Evolutionary conservation across 1,284 basidiomycete species (phyloP).

Genomic region (Schizophyllum commune): DNA sequence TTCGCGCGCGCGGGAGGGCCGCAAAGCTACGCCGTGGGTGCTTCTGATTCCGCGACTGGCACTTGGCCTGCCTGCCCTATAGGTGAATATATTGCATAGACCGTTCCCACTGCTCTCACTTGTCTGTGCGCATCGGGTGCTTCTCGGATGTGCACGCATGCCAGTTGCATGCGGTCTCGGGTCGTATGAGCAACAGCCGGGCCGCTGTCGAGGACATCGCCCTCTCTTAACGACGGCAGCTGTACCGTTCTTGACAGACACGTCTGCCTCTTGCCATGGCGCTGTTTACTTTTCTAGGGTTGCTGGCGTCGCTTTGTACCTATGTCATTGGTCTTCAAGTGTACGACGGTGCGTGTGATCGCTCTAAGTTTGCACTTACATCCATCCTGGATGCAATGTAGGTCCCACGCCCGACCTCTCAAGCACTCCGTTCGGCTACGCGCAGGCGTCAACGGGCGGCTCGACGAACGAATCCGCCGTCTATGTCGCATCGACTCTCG

Average conservation of each 20-base stretch:
- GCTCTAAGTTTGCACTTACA: neutral
- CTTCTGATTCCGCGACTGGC: too few relatives aligned
- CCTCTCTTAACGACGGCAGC: neutral
- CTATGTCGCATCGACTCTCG: slow-evolving; percentile 11
- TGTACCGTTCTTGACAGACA: neutral
- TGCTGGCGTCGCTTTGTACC: neutral
- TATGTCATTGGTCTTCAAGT: neutral
- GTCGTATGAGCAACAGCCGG: neutral
- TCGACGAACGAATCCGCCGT: slow-evolving; percentile 7
- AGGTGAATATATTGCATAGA: too few relatives aligned
- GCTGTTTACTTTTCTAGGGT: neutral
- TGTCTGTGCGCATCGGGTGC: neutral
- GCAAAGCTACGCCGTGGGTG: too few relatives aligned
- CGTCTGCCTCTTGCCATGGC: neutral
- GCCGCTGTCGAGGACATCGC: neutral
- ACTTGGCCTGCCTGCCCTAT: too few relatives aligned
- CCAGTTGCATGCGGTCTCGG: neutral
- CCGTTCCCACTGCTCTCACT: too few relatives aligned
- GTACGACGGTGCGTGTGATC: neutral
- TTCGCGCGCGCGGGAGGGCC: too few relatives aligned
- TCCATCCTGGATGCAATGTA: neutral
- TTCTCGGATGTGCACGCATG: neutral
- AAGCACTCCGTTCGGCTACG: slow-evolving; percentile 11
- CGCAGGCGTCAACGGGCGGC: slow-evolving; percentile 9
- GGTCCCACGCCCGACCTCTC: neutral